A percentile compares a stretch with the other conserved stretches of the same genome.
Conservation (phyloP, 495 filamentous ascomycete genomes). For the Xylaria cubensis region DNA sequence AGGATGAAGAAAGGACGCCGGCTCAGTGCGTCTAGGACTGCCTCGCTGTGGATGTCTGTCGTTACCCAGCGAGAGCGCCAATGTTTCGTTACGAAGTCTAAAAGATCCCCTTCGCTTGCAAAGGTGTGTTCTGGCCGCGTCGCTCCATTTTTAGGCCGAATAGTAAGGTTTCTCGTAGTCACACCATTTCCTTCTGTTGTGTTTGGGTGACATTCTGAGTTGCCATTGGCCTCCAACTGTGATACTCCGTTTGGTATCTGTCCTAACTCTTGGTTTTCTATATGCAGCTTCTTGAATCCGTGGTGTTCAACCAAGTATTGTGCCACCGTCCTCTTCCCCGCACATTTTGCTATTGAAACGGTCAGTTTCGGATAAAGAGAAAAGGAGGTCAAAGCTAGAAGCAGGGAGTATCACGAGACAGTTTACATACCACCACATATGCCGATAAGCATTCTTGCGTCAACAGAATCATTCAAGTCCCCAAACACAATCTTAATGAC, state of each 20-base stretch:
- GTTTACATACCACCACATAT: conserved; percentile 78
- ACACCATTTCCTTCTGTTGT: conserved; percentile 5
- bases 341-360: conserved; percentile 73
- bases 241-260: neutral
- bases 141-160: conserved; percentile 31
- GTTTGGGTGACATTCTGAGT: conserved; percentile 41
- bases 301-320: conserved; percentile 79
- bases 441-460: conserved; percentile 80
- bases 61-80: conserved; percentile 87
- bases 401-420: conserved; percentile 2
- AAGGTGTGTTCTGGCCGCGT: conserved; percentile 54
- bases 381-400: conserved; percentile 27
- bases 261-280: conserved; percentile 33
- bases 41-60: conserved; percentile 74
- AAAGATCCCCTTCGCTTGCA: conserved; percentile 62
- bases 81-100: conserved; percentile 83
- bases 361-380: conserved; percentile 29
- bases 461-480: neutral
- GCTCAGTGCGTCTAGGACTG: conserved; percentile 71
- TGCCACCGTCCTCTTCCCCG: conserved; percentile 87
- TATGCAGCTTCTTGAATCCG: conserved; percentile 68
- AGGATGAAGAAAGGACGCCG: conserved; percentile 91
- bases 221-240: neutral
- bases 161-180: conserved; percentile 15
- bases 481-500: neutral